Evolutionary conservation across 306 rosid species (phyloP).

Genomic region (Cucumis melo): DNA sequence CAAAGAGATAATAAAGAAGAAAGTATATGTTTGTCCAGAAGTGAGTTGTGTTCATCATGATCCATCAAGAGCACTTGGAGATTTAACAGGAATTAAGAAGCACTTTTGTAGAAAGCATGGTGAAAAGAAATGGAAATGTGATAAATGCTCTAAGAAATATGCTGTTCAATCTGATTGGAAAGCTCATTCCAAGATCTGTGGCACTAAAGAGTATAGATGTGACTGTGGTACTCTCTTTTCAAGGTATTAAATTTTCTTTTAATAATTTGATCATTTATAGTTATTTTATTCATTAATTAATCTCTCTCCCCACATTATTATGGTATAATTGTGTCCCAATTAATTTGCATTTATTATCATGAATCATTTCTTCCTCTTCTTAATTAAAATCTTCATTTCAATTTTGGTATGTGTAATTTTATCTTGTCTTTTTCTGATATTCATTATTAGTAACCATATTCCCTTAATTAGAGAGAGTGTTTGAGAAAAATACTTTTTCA

Average conservation of each 20-base stretch:
- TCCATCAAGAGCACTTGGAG: conserved; percentile 14
- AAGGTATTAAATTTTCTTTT: not conserved
- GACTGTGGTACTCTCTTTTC: conserved; percentile 18
- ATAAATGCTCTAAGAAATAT: conserved; percentile 16
- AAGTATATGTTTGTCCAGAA: conserved; percentile 15
- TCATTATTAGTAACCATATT: no score
- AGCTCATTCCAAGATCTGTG: conserved; percentile 18
- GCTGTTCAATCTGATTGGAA: conserved; percentile 23
- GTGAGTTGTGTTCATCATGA: conserved; percentile 13
- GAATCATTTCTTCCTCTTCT: not conserved
- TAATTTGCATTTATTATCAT: not conserved
- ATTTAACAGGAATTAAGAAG: conserved; percentile 14
- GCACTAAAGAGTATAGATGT: conserved; percentile 15
- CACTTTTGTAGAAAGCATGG: conserved; percentile 18
- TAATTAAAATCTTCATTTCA: not conserved
- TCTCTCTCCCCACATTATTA: not conserved
- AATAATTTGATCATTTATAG: not conserved
- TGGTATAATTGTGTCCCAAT: not conserved
- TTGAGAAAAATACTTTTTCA: no score
- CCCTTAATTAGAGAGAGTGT: no score
- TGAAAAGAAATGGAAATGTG: conserved; percentile 20
- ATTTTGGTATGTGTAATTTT: not conserved
- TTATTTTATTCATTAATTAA: not conserved
- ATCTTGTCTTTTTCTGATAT: not conserved
- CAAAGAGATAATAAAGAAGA: conserved; percentile 17